Conservation (phyloP, 1,139 yeast species). For the Pichia sorboxylosa region DNA sequence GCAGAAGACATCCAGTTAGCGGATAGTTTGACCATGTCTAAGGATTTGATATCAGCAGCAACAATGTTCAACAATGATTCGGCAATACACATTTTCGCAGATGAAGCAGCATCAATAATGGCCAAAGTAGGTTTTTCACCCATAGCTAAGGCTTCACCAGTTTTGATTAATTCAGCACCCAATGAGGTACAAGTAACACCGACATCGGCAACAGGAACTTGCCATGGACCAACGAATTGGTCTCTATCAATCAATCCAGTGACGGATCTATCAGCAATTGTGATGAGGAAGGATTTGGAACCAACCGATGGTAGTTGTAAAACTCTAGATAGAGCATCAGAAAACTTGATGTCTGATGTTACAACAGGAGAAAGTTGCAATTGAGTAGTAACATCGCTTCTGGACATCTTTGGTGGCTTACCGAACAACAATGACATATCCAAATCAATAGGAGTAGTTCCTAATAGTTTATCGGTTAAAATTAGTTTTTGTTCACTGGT, state of each 20-base stretch:
- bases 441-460: conserved; percentile 81
- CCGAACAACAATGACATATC: conserved; percentile 97
- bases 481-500: conserved; percentile 76
- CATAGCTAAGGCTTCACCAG: conserved; percentile 97
- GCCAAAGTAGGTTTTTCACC: conserved; percentile 95
- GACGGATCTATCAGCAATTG: conserved; percentile 94
- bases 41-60: conserved; percentile 77
- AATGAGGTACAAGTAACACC: conserved; percentile 91
- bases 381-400: conserved; percentile 57
- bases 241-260: conserved; percentile 96
- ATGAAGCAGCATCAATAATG: conserved; percentile 80
- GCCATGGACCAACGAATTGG: conserved; percentile 99
- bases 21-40: conserved; percentile 71
- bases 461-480: conserved; percentile 66
- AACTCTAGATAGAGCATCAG: conserved; percentile 70
- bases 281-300: conserved; percentile 85
- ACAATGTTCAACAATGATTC: conserved; percentile 81
- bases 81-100: conserved; percentile 96
- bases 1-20: conserved; percentile 99
- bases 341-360: conserved; percentile 22
- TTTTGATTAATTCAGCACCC: conserved; percentile 53
- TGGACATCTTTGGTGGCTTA: conserved; percentile 91
- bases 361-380: conserved; percentile 42
- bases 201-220: conserved; percentile 97
- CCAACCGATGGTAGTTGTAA: conserved; percentile 90